Evolutionary conservation across 1,284 basidiomycete genomes (phyloP), one percentile per base, ranked within the genome.

Genomic region (Cryptococcus maquisensis): DNA sequence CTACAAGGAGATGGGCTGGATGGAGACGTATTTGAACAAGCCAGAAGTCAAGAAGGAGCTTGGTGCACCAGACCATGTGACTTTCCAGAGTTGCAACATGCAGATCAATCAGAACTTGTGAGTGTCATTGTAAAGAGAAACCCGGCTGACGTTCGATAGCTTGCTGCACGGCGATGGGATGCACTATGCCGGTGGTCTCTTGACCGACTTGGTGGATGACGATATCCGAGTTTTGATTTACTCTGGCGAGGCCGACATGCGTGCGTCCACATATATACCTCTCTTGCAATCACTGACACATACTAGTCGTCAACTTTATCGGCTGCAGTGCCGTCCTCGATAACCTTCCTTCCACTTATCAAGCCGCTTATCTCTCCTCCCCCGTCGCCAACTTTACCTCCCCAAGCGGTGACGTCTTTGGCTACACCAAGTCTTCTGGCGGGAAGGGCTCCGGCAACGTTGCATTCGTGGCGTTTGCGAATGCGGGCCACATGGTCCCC

Each of bases 171-270:
- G 88, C 23, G 88, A 92, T 67, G 83, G 83, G 13, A 84, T 86
- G 82, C 86, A 86, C 72, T 86, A 92, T 74, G 83, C 84, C 43
- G 86, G 87, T 6, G 75, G 76, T 18, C 79, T 93, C 6, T 79
- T 95, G 12, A 84, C 87, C 15, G 83, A 85, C 43, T 78, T 95
- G 8, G 79, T 94, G 51, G 82, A 88, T 53, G 82, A 83, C 56
- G 88, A 87, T 41, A 79, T 93, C 48, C 79, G 88, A 53, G 77
- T 94, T 36, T 77, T 93, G 39, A 84, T 91, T 37, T 93, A 92
- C 67, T 87, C 88, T 52, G 90, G 88, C 23, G 86, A 88, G 65
- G 85, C 87, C 80, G 91, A 93, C 74, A 85, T 86, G 78, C 86
- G 67, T 71, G 44, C 64, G 66, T 64, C 39, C 13, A 18, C 16